Percentiles rank a stretch among this genome's conserved stretches.
phyloP scores from a whole-genome alignment of 768 basidiomycete species.

The Russula compacta region DNA sequence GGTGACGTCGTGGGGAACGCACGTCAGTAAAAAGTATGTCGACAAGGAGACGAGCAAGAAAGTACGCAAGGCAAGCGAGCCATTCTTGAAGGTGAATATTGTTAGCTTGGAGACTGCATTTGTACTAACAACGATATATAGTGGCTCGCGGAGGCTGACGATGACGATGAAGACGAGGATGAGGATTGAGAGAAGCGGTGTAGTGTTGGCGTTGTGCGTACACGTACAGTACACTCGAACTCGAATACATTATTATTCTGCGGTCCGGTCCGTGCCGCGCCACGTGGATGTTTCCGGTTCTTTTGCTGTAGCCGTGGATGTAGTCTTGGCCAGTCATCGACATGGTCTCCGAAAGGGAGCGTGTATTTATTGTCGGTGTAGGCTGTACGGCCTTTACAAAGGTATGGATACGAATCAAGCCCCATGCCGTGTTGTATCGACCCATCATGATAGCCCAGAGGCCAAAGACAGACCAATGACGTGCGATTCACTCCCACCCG shows the following conservation, averaged over 20 bases:
- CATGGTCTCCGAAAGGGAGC: constrained; percentile 3
- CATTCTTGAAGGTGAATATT: constrained; percentile 74
- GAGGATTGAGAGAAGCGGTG: not conserved
- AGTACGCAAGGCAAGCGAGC: constrained; percentile 90
- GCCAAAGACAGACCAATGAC: constrained; percentile 58
- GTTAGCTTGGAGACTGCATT: not conserved
- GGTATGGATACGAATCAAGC: constrained; percentile 31
- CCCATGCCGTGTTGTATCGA: not conserved
- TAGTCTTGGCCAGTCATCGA: too few relatives aligned
- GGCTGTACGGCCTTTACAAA: constrained; percentile 76
- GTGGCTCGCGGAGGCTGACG: constrained; percentile 89
- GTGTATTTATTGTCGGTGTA: constrained; percentile 54
- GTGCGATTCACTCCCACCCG: constrained; percentile 31
- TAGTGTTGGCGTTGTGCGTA: too few relatives aligned
- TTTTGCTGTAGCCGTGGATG: too few relatives aligned
- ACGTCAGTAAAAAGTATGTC: constrained; percentile 93
- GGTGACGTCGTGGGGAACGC: constrained; percentile 87
- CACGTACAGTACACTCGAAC: too few relatives aligned
- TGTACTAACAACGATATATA: constrained; percentile 24
- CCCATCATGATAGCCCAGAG: constrained; percentile 45
- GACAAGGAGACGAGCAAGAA: constrained; percentile 93
- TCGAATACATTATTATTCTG: too few relatives aligned
- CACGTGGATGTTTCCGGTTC: too few relatives aligned
- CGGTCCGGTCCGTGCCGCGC: too few relatives aligned
- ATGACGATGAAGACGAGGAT: constrained; percentile 49